These are phyloP conservation scores for Schizophyllum commune DNA, from an alignment of 1,284 basidiomycete species.

Conservation along the genomic window DNA sequence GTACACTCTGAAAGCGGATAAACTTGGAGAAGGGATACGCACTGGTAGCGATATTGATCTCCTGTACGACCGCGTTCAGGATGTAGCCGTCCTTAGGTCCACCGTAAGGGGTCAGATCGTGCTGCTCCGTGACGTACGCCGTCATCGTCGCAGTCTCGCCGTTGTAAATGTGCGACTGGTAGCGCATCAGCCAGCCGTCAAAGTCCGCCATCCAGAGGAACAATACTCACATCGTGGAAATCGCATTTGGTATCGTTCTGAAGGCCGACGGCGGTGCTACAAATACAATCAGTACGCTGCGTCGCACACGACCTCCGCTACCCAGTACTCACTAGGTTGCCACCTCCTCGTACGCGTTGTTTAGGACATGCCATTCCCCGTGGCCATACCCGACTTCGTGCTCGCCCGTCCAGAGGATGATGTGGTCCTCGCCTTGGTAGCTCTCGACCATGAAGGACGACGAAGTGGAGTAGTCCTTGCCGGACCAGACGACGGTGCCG, in stretches of 20 bases:
- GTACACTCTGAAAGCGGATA: too few species aligned
- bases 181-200: neutral
- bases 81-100: conserved; percentile 8
- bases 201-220: neutral
- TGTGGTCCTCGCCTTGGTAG: neutral
- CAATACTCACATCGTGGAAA: neutral
- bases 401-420: neutral
- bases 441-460: neutral
- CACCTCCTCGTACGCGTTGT: neutral
- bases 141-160: neutral
- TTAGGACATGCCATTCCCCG: neutral
- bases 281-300: neutral
- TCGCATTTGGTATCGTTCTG: neutral
- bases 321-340: neutral
- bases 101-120: conserved; percentile 5
- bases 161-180: neutral
- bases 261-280: neutral
- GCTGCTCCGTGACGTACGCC: neutral
- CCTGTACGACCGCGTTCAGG: conserved; percentile 6
- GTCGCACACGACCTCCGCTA: neutral
- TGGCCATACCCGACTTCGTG: neutral
- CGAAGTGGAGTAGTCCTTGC: neutral
- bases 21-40: too few species aligned
- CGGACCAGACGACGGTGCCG: neutral
- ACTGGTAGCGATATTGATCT: conserved; percentile 6